phyloP scores from a whole-genome alignment of 306 rosid species.

The Calophaca sinica region DNA sequence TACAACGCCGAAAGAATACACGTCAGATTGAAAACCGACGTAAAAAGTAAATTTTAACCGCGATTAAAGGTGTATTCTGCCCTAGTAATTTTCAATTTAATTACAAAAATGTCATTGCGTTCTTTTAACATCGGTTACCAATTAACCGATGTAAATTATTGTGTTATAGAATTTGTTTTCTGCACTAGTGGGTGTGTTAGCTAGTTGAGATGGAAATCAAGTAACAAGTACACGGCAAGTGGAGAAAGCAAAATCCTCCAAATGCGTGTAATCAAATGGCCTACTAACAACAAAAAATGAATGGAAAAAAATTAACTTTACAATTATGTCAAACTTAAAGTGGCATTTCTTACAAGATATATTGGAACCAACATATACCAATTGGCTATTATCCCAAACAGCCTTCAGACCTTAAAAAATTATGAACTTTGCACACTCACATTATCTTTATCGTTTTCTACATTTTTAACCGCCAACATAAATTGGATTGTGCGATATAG shows the following conservation, averaged over 20 bases:
- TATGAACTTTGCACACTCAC: constrained; percentile 58
- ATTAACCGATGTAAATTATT: too few species aligned
- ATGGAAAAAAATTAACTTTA: constrained; percentile 59
- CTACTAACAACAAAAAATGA: constrained; percentile 48
- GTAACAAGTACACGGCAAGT: constrained; percentile 59
- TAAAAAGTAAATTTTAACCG: too few species aligned
- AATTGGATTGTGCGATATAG: constrained; percentile 8
- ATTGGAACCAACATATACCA: constrained; percentile 55
- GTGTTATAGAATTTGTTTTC: too few species aligned
- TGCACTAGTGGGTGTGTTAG: too few species aligned
- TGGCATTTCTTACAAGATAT: constrained; percentile 67
- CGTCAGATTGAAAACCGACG: too few species aligned
- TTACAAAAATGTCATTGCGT: too few species aligned
- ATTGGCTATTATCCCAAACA: constrained; percentile 52
- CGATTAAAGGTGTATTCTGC: too few species aligned
- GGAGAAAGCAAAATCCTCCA: constrained; percentile 61
- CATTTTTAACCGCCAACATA: constrained; percentile 4
- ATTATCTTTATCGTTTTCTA: too few species aligned
- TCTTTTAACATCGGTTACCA: too few species aligned
- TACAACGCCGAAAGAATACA: too few species aligned
- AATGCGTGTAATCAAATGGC: constrained; percentile 56
- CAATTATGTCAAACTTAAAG: constrained; percentile 74
- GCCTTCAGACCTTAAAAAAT: constrained; percentile 51
- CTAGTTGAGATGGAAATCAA: constrained; percentile 54
- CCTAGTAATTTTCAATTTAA: too few species aligned